These are phyloP conservation scores for Thuidium tamariscinum DNA, from an alignment of 225 moss, liverwort and hornwort species.

Conservation along the genomic window DNA sequence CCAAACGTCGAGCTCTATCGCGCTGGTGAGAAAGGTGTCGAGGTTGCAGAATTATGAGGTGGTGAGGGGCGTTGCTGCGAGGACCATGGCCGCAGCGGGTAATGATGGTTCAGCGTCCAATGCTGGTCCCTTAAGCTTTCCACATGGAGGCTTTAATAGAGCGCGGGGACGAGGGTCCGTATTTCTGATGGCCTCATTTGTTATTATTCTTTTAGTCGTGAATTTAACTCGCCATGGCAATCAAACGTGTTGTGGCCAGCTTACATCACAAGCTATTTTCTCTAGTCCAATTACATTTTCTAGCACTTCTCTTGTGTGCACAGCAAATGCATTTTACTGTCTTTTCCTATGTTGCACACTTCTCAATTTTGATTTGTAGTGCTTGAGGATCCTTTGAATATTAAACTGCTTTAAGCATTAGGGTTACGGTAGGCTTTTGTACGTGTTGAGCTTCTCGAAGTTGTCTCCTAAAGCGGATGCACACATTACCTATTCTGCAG, in stretches of 20 bases:
- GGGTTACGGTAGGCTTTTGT: neutral
- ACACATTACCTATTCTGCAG: neutral
- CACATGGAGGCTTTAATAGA: neutral
- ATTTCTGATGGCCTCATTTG: neutral
- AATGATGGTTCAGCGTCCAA: neutral
- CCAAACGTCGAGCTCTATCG: neutral
- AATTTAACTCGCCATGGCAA: neutral
- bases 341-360: neutral
- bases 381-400: neutral
- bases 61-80: constrained; percentile 5
- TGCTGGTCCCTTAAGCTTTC: neutral
- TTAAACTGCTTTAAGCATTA: neutral
- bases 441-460: neutral
- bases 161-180: constrained; percentile 29
- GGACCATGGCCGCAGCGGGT: constrained; percentile 10
- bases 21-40: neutral
- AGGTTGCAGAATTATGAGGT: neutral
- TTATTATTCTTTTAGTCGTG: neutral
- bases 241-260: neutral
- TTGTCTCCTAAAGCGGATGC: neutral
- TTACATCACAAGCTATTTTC: neutral
- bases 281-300: neutral
- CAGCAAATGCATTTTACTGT: neutral
- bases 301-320: neutral
- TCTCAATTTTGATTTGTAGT: neutral